Evolutionary conservation across 78 protist genomes (phyloP).

Genomic region (Trichosphaerium sp.): DNA sequence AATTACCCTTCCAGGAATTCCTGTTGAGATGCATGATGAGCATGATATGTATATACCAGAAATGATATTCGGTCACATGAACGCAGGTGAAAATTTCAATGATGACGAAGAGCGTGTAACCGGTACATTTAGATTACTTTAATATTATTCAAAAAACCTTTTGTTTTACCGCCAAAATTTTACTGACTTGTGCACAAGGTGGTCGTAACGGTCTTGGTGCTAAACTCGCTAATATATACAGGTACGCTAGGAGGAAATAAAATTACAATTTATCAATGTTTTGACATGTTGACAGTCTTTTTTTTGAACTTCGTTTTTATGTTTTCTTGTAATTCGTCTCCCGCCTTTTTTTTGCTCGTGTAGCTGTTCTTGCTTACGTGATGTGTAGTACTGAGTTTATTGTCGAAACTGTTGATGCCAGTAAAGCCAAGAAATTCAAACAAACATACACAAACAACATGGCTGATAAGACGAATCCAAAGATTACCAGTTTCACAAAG

Average conservation of each 20-base stretch:
- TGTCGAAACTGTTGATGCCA: slow-evolving; percentile 64
- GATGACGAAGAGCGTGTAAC: slow-evolving; percentile 54
- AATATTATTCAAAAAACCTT: too few species aligned
- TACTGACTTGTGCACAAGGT: too few species aligned
- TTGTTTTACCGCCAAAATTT: too few species aligned
- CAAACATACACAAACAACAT: slow-evolving; percentile 53
- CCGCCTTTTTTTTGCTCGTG: too few species aligned
- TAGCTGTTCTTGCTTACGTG: too few species aligned
- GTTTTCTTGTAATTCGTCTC: too few species aligned
- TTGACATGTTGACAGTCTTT: too few species aligned
- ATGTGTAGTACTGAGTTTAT: slow-evolving; percentile 43
- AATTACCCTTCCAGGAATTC: slow-evolving; percentile 68
- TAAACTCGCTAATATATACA: slow-evolving; percentile 95
- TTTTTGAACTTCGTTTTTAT: too few species aligned
- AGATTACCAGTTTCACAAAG: slow-evolving; percentile 4
- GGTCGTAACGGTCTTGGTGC: slow-evolving; percentile 98
- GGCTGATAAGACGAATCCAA: slow-evolving; percentile 16
- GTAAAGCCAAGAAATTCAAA: not conserved
- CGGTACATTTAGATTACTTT: slow-evolving; percentile 28
- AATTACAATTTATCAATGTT: too few species aligned
- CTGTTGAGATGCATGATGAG: slow-evolving; percentile 85
- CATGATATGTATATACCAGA: slow-evolving; percentile 84
- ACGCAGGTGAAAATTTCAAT: slow-evolving; percentile 77
- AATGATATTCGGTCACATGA: slow-evolving; percentile 91
- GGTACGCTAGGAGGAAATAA: too few species aligned